These are phyloP conservation scores for Phytophthora nicotianae DNA, from an alignment of 352 stramenopile species.

Conservation along the genomic window DNA sequence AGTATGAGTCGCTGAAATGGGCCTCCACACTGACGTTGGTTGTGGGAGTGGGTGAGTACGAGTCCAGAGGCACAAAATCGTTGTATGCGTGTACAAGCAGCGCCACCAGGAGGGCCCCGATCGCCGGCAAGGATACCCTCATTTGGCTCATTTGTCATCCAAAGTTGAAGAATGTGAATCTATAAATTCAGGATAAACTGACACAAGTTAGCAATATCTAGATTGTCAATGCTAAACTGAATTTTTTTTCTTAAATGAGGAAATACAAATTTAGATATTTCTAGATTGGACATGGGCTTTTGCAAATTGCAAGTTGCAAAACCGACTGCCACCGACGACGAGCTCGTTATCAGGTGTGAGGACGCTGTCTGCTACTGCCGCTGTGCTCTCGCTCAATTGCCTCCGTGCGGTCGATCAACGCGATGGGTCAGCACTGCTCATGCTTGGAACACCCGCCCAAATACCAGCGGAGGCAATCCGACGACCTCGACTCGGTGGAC, in stretches of 20 bases:
- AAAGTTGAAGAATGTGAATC: no score
- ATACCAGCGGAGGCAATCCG: constrained; percentile 60
- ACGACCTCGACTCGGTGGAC: constrained; percentile 46
- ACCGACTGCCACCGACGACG: background rate
- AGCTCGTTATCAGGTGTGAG: constrained; percentile 18
- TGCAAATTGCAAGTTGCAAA: background rate
- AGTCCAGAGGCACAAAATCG: constrained; percentile 58
- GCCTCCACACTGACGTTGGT: constrained; percentile 42
- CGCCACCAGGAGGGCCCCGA: constrained; percentile 32
- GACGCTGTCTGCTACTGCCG: constrained; percentile 3
- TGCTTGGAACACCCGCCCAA: constrained; percentile 73
- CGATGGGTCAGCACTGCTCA: constrained; percentile 80
- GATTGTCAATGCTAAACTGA: no score
- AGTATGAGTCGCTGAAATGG: constrained; percentile 69
- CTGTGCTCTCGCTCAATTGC: constrained; percentile 11
- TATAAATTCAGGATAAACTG: no score
- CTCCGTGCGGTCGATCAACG: constrained; percentile 8
- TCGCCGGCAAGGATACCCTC: constrained; percentile 1
- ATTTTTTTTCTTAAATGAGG: no score
- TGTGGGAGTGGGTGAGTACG: constrained; percentile 24
- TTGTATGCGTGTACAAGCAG: constrained; percentile 48
- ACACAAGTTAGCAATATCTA: no score
- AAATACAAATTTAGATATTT: background rate
- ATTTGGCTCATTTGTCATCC: no score
- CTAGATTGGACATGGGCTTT: no score